These are phyloP conservation scores for Flaveria ramosissima DNA, from an alignment of 129 eudicot species.

Conservation along the genomic window DNA sequence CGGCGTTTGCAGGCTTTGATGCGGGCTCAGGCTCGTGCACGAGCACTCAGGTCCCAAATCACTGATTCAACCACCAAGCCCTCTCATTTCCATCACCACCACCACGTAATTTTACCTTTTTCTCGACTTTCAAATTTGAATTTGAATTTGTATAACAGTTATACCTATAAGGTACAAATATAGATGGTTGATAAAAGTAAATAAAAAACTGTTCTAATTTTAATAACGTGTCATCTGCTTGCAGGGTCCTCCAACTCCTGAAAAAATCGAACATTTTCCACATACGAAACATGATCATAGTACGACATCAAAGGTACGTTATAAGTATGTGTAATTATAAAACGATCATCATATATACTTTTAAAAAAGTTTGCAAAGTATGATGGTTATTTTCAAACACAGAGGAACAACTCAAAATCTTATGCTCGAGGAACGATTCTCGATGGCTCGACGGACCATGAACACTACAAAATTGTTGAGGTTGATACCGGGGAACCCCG, in stretches of 20 bases:
- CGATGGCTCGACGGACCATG: constrained; percentile 34
- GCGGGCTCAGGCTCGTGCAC: constrained; percentile 69
- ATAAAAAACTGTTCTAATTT: not conserved
- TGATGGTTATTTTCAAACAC: constrained; percentile 4
- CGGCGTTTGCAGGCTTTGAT: constrained; percentile 63
- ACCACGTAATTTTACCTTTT: constrained; percentile 37
- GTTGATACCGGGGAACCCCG: constrained; percentile 50
- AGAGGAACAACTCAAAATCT: constrained; percentile 61
- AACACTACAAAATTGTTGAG: constrained; percentile 63
- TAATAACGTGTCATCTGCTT: constrained; percentile 10
- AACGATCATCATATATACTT: not conserved
- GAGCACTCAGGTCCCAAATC: constrained; percentile 48
- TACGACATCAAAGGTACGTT: constrained; percentile 52
- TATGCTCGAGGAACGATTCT: constrained; percentile 18
- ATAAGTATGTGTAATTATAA: not conserved
- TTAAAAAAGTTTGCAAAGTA: not conserved
- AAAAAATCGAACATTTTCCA: constrained; percentile 60
- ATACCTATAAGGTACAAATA: too few relatives aligned
- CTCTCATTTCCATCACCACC: constrained; percentile 38
- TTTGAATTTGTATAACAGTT: too few relatives aligned
- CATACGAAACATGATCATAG: constrained; percentile 38
- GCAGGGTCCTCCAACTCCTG: constrained; percentile 82
- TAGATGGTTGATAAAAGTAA: too few relatives aligned
- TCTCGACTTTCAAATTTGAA: constrained; percentile 13
- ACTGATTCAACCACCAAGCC: constrained; percentile 45